A percentile compares a stretch with the other conserved stretches of the same genome.
These are phyloP conservation scores for Fomitopsis betulina DNA, from an alignment of 1,284 basidiomycete species.

Conservation along the genomic window DNA sequence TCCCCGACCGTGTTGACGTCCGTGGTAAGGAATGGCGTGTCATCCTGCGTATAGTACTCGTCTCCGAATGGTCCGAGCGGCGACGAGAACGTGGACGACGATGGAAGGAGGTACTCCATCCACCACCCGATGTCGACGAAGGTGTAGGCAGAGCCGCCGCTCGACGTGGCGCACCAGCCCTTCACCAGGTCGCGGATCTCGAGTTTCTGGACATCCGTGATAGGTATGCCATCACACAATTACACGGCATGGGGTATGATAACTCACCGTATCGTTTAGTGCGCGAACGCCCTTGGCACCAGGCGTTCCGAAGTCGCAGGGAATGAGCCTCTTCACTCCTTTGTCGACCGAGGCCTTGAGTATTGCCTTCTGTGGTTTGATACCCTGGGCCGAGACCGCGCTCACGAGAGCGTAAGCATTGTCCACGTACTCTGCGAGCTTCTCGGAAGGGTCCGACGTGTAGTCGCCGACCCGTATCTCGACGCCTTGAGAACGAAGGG, in stretches of 20 bases:
- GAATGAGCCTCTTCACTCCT: slow-evolving; percentile 16
- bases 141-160: slow-evolving; percentile 10
- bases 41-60: slow-evolving; percentile 3
- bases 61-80: background rate
- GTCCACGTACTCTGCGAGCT: slow-evolving; percentile 7
- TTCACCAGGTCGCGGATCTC: slow-evolving; percentile 14
- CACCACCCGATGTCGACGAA: slow-evolving; percentile 25
- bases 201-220: slow-evolving; percentile 15
- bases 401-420: slow-evolving; percentile 17
- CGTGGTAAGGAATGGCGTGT: slow-evolving; percentile 15
- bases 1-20: slow-evolving; percentile 14
- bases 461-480: slow-evolving; percentile 15
- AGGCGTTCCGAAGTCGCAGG: slow-evolving; percentile 15
- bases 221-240: background rate
- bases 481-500: slow-evolving; percentile 8
- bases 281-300: slow-evolving; percentile 10
- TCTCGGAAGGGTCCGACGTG: slow-evolving; percentile 5
- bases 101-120: slow-evolving; percentile 20
- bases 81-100: background rate
- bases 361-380: slow-evolving; percentile 10
- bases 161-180: slow-evolving; percentile 9
- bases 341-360: slow-evolving; percentile 14
- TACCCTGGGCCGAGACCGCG: background rate
- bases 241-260: background rate
- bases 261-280: slow-evolving; percentile 14